Percentiles rank a stretch among this genome's conserved stretches.
phyloP scores from a whole-genome alignment of 352 stramenopile genomes.

The Phytophthora melonis region DNA sequence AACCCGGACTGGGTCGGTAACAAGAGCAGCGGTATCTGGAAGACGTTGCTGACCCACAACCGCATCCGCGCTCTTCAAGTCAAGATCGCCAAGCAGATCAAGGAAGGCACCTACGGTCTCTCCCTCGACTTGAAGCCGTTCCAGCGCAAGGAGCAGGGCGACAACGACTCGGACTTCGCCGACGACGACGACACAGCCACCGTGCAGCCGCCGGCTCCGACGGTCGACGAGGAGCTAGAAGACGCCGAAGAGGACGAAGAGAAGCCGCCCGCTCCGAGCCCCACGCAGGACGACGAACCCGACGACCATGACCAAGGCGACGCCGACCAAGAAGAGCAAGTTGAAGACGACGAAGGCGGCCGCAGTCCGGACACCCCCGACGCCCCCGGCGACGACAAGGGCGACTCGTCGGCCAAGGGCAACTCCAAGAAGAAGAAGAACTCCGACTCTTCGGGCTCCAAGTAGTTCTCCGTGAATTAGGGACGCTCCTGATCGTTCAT shows the following conservation, averaged over 20 bases:
- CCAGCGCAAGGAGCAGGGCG: neutral
- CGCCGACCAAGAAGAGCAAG: neutral
- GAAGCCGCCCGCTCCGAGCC: no score
- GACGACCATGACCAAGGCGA: neutral
- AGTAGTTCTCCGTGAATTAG: neutral
- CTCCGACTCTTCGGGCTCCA: neutral
- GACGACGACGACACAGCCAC: neutral
- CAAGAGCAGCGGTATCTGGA: neutral
- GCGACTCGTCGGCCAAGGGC: neutral
- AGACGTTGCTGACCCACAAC: neutral
- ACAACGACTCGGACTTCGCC: neutral
- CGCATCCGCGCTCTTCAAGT: neutral
- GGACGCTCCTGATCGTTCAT: no score
- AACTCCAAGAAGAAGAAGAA: neutral
- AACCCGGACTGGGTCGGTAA: neutral
- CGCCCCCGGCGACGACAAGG: neutral
- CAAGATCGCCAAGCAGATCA: neutral
- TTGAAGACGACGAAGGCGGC: neutral
- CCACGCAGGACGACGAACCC: neutral
- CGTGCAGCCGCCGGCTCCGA: no score
- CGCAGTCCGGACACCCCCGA: no score
- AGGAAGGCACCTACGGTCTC: neutral
- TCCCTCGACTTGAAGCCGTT: neutral
- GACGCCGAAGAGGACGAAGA: neutral
- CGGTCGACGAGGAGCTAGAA: neutral